These are phyloP conservation scores for Davidsoniella virescens DNA, from an alignment of 2,329 filamentous ascomycete species.

Conservation along the genomic window DNA sequence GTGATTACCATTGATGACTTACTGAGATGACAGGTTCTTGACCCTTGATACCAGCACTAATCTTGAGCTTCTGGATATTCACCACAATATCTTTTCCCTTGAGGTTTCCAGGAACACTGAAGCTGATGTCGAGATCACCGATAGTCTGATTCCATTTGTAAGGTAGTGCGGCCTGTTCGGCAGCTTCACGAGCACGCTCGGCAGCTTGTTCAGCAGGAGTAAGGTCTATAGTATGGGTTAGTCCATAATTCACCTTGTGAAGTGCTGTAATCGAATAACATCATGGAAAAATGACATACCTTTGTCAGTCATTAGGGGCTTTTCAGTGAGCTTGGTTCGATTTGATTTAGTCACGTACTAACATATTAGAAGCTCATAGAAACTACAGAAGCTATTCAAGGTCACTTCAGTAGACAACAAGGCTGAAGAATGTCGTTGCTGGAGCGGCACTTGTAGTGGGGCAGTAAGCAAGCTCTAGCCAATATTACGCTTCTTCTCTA, in stretches of 20 bases:
- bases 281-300: slow-evolving; percentile 16
- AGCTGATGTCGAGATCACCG: slow-evolving; percentile 64
- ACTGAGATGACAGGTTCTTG: slow-evolving; percentile 73
- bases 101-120: slow-evolving; percentile 64
- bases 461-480: slow-evolving; percentile 9
- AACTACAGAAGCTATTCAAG: too few relatives aligned
- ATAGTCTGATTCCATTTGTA: slow-evolving; percentile 98
- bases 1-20: slow-evolving; percentile 16
- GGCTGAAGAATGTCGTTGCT: too few relatives aligned
- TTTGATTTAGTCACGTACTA: too few relatives aligned
- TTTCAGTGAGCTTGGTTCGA: too few relatives aligned
- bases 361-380: too few relatives aligned
- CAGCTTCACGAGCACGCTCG: slow-evolving; percentile 53
- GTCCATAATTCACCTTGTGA: too few relatives aligned
- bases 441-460: background rate
- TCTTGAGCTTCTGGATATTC: slow-evolving; percentile 59
- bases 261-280: too few relatives aligned
- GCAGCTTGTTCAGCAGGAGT: slow-evolving; percentile 41
- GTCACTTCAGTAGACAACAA: too few relatives aligned
- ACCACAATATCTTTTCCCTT: slow-evolving; percentile 75
- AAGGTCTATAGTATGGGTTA: slow-evolving; percentile 25
- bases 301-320: slow-evolving; percentile 19
- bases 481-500: slow-evolving; percentile 13
- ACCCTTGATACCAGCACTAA: slow-evolving; percentile 75
- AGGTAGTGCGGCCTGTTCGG: slow-evolving; percentile 78